Evolutionary conservation across 2,329 filamentous ascomycete species (phyloP).

Genomic region (Beauveria sp.): DNA sequence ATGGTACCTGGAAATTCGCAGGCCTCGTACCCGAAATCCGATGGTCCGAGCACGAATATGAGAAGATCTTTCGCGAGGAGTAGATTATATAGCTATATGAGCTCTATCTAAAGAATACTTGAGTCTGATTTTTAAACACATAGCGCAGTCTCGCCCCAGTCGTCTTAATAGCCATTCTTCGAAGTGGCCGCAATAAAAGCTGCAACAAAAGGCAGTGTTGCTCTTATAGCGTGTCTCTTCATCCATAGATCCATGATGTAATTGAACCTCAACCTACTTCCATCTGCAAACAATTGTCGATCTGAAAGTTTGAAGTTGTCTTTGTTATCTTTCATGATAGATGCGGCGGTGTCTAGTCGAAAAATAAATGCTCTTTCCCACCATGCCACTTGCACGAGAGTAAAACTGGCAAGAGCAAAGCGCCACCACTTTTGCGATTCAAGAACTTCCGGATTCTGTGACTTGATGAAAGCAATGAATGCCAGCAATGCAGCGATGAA

Average conservation of each 20-base stretch:
- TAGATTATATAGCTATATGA: neutral
- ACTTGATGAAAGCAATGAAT: neutral
- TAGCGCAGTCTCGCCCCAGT: neutral
- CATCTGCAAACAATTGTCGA: neutral
- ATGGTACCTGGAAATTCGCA: conserved; percentile 51
- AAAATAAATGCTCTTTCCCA: neutral
- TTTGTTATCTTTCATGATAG: neutral
- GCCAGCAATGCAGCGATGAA: neutral
- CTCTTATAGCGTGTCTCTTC: neutral
- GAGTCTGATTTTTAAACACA: neutral
- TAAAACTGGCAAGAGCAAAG: neutral
- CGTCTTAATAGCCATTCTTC: neutral
- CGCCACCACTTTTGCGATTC: neutral
- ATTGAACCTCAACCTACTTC: neutral
- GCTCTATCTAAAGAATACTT: neutral
- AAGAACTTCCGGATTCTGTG: neutral
- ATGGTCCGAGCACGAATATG: conserved; percentile 49
- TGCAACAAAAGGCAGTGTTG: neutral
- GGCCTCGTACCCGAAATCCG: conserved; percentile 44
- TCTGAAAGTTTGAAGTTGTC: neutral
- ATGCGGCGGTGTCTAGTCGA: neutral
- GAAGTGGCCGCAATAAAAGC: neutral
- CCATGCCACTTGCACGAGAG: neutral
- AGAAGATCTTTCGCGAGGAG: neutral
- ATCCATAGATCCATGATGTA: neutral